Conservation (phyloP, 139 green algal species). For the Zygnema circumcarinatum region DNA sequence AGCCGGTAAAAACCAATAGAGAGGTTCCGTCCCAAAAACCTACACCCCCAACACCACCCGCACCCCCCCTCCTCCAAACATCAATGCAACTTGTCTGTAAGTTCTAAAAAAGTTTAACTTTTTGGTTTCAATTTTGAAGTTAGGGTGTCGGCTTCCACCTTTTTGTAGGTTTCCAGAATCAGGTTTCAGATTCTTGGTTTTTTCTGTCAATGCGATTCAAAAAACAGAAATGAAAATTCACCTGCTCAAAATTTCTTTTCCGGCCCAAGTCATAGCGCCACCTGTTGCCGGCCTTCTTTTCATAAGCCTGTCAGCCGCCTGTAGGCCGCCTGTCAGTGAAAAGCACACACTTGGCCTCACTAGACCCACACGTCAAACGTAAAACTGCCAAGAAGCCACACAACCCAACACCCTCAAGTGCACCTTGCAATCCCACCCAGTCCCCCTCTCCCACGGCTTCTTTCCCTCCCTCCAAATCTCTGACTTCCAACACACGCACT, state of each 20-base stretch:
- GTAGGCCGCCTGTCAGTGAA: too few relatives aligned
- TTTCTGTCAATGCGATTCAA: background rate
- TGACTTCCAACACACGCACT: background rate
- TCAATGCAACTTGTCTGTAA: slow-evolving; percentile 16
- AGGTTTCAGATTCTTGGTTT: slow-evolving; percentile 5
- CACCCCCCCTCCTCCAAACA: background rate
- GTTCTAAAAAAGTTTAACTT: background rate
- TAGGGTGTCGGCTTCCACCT: background rate
- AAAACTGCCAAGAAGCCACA: background rate
- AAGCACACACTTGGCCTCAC: background rate
- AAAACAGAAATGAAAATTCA: background rate
- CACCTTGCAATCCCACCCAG: background rate
- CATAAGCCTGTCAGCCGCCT: slow-evolving; percentile 57
- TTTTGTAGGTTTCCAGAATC: background rate
- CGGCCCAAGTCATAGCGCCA: slow-evolving; percentile 43
- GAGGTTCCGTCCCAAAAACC: slow-evolving; percentile 33
- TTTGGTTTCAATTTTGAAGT: background rate
- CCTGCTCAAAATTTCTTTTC: slow-evolving; percentile 47
- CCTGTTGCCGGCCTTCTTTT: slow-evolving; percentile 45
- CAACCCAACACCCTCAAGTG: background rate
- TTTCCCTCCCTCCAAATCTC: too few relatives aligned
- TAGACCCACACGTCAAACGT: background rate
- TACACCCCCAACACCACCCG: slow-evolving; percentile 1
- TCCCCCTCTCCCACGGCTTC: too few relatives aligned
- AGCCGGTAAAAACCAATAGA: slow-evolving; percentile 32